Percentiles rank a stretch among this genome's conserved stretches.
phyloP scores from a whole-genome alignment of 345 rosid species.

The Citrus cavaleriei region DNA sequence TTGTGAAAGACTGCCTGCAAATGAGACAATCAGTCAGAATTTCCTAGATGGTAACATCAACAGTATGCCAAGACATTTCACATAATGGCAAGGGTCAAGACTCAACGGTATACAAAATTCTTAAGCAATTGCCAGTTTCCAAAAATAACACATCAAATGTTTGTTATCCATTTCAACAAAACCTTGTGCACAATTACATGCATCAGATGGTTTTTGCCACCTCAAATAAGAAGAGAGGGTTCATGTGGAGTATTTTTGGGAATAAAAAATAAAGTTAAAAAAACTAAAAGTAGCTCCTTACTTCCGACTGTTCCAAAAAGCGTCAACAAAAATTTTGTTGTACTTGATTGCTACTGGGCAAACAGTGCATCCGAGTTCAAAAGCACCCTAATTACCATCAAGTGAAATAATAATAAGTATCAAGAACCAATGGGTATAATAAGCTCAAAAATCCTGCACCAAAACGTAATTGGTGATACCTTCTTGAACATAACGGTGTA shows the following conservation, averaged over 20 bases:
- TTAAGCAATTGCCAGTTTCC: neutral
- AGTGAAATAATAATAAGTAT: conserved; percentile 5
- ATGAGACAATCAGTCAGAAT: conserved; percentile 13
- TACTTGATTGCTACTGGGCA: conserved; percentile 97
- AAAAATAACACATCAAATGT: neutral
- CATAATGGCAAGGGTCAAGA: neutral
- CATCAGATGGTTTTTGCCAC: neutral
- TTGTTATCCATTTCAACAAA: neutral
- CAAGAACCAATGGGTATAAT: neutral
- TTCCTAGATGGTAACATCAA: neutral
- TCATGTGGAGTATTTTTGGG: neutral
- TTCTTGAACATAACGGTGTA: conserved; percentile 98
- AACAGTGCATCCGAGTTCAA: conserved; percentile 91
- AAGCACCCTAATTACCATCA: conserved; percentile 73
- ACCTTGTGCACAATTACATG: neutral
- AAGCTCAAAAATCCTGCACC: neutral
- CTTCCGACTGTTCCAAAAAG: conserved; percentile 99
- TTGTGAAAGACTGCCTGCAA: conserved; percentile 94
- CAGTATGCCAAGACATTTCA: neutral
- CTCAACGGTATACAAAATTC: neutral
- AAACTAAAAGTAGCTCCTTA: conserved; percentile 27
- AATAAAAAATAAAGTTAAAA: neutral
- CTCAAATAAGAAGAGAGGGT: neutral
- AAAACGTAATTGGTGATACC: conserved; percentile 37
- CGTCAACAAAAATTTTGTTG: conserved; percentile 96